Conservation (phyloP, 441 rosid species). For the Viola pubescens region DNA sequence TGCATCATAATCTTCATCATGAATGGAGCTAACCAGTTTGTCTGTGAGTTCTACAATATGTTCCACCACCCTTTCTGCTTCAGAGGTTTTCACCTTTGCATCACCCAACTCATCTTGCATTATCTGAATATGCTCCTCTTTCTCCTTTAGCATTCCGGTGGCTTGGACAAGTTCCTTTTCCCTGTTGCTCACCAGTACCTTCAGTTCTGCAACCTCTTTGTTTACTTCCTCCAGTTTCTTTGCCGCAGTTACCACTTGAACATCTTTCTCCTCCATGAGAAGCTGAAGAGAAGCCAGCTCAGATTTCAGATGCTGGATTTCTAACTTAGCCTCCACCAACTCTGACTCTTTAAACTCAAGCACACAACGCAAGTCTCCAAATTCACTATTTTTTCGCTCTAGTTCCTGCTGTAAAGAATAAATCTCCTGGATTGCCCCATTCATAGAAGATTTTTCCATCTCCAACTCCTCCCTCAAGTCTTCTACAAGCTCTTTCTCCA, state of each 20-base stretch:
- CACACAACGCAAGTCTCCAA: slow-evolving; percentile 39
- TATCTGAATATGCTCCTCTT: slow-evolving; percentile 48
- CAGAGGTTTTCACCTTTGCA: slow-evolving; percentile 41
- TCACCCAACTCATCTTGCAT: slow-evolving; percentile 49
- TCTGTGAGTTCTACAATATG: slow-evolving; percentile 54
- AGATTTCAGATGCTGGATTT: slow-evolving; percentile 68
- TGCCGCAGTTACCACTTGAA: slow-evolving; percentile 46
- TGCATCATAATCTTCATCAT: slow-evolving; percentile 27
- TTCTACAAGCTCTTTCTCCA: slow-evolving; percentile 45
- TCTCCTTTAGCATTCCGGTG: slow-evolving; percentile 49
- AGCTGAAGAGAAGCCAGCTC: slow-evolving; percentile 59
- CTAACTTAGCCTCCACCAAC: slow-evolving; percentile 75
- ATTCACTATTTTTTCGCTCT: slow-evolving; percentile 37
- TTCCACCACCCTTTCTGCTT: slow-evolving; percentile 62
- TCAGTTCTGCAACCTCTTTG: slow-evolving; percentile 50
- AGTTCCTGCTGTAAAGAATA: slow-evolving; percentile 43
- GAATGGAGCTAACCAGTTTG: slow-evolving; percentile 38
- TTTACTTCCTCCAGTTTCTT: slow-evolving; percentile 50
- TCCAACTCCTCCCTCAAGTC: slow-evolving; percentile 44
- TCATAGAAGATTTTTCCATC: slow-evolving; percentile 42
- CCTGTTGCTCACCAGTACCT: slow-evolving; percentile 44
- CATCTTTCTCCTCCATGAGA: slow-evolving; percentile 55
- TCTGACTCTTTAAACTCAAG: slow-evolving; percentile 56
- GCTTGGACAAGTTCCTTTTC: slow-evolving; percentile 59
- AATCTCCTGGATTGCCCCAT: slow-evolving; percentile 44